Evolutionary conservation across 257 asterid species (phyloP).

Genomic region (Orobanche coerulescens): DNA sequence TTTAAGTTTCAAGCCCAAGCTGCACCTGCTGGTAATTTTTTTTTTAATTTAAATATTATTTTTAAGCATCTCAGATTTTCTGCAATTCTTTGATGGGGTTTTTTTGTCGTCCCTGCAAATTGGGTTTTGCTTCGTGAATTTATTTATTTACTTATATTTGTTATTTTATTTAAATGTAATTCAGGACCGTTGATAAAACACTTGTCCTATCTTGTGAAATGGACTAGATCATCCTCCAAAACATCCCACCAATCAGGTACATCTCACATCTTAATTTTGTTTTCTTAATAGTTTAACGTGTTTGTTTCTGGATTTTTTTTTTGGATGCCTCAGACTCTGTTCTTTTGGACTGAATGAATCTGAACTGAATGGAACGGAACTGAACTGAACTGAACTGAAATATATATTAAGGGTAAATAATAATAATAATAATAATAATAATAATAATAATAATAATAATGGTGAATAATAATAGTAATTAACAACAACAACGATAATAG

Average conservation of each 20-base stretch:
- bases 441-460: too few species aligned
- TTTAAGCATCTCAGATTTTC: conserved; percentile 2
- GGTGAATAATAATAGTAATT: too few species aligned
- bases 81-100: conserved; percentile 7
- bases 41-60: background rate
- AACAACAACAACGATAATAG: too few species aligned
- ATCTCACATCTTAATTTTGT: background rate
- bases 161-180: background rate
- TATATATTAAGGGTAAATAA: too few species aligned
- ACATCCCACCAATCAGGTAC: conserved; percentile 74
- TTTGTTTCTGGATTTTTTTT: background rate
- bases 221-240: conserved; percentile 76
- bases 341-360: too few species aligned
- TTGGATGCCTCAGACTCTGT: background rate
- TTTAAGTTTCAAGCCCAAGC: conserved; percentile 62
- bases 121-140: conserved; percentile 2
- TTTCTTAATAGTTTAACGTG: background rate
- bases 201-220: conserved; percentile 70
- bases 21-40: conserved; percentile 73
- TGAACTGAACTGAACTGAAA: too few species aligned
- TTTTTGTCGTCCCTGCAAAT: background rate
- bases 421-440: too few species aligned
- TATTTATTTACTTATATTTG: background rate
- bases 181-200: conserved; percentile 88
- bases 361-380: too few species aligned